Base-by-base conservation (phyloP, 345 rosid species). In the Citrus mangshanensis region DNA sequence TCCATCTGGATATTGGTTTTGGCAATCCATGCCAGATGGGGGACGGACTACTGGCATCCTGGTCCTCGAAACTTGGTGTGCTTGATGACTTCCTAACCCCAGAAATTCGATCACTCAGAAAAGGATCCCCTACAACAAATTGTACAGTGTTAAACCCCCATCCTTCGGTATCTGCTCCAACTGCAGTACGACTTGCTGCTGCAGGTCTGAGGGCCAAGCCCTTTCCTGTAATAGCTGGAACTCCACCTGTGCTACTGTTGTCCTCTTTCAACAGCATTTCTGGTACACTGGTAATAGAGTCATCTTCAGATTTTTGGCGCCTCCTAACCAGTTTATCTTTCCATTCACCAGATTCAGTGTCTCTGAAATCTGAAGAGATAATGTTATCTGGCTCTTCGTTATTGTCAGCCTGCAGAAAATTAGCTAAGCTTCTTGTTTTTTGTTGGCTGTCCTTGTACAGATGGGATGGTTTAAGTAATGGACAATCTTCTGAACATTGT, bases 81-180 rank as follows among this genome's bases (percentile, higher is more conserved):
- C 99, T 94, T 72, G 91, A 86, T 14, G 95, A 96, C 81, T 91
- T 96, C 83, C 90, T 91, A 76, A 93, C 88, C 9, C 55, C 81
- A 40, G 78, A 84, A 51, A 81, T 77, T 68, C 78, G 85, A 54
- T 91, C 89, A 5, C 79, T 81, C 10, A 75, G 79, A 58, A 73
- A 51, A 27, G 79, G 65, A 79, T 88, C 92, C 40, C 80, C 85
- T 21, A 75, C 5, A 58, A 28, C 80, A 30, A 78, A 24, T 13
- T 87, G 86, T 51, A 72, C 54, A 0, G 84, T 74, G 62, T 24
- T 81, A 77, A 66, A 16, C 61, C 80, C 72, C 8, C 80, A 55
- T 9, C 65, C 75, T 40, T 85, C 90, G 2, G 84, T 78, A 14
- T 88, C 91, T 32, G 87, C 59, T 28, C 77, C 75, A 70, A 73